Evolutionary conservation across 2,329 filamentous ascomycete species (phyloP), one percentile per base, ranked within the genome.

Genomic region (Colletotrichum sp.): DNA sequence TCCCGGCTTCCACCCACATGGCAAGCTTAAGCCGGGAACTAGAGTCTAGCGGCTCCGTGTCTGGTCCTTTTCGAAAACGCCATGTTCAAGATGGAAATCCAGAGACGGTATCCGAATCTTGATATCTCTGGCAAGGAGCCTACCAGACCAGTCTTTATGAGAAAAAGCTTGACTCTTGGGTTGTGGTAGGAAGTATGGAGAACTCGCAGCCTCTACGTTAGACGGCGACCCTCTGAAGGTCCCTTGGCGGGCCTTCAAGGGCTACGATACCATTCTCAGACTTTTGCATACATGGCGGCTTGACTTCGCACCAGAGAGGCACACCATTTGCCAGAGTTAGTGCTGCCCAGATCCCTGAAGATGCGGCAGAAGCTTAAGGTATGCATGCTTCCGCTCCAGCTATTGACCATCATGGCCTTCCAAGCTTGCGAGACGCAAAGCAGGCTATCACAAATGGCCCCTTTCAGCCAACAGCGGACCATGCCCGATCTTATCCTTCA

Each of bases 11-110:
- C 10, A 21, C 36, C 71, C 39, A 8, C 49, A 66, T 28, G 30
- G 12, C 30, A 60, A 49, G 34, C 39, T 65, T 16, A 9, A 30
- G 26, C 24, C 57, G 71, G 44, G 66, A 73, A 16, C 57, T 70
- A 59, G 32, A 30, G 49, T 18, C 21, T 39, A 69, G 39, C 30
- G 57, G 39, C 8, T 39, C 34, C 21, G 5, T 32, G 18, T 73
- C 13, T 28, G n/a, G 24, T 39, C 13, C 16, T 66, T 32, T 36
- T 59, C 18, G 60, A 18, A 32, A n/a, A 24, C 39, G 13, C 28
- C 6, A 8, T 24, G 39, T 60, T 39, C 2, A 30, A 21, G 24
- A 30, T 39, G 16, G 49, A 34, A 39, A 32, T 21, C 18, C 60
- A 18, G 21, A 6, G 30, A 28, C 1, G 30, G 36, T 15, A 26